Percentiles rank a stretch among this genome's conserved stretches.
Conservation (phyloP, 2,329 filamentous ascomycete species). For the Aspergillus spinulosporus region DNA sequence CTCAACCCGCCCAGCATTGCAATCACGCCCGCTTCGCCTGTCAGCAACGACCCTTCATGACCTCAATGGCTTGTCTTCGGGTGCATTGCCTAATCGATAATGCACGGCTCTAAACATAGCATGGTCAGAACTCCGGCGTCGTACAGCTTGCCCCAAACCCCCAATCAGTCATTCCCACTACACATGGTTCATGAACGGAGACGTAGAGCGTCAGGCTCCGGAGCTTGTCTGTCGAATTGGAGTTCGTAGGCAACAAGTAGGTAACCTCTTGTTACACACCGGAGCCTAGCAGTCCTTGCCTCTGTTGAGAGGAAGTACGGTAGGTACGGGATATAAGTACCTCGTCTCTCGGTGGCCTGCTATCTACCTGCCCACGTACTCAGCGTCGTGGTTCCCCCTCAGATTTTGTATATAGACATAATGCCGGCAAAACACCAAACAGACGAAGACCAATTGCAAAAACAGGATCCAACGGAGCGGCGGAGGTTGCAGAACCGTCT, state of each 20-base stretch:
- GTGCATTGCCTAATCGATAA: slow-evolving; percentile 1
- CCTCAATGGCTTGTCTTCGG: slow-evolving; percentile 1
- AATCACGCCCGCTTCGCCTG: slow-evolving; percentile 3
- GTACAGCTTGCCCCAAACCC: not conserved
- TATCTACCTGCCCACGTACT: not conserved
- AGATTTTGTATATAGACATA: not conserved
- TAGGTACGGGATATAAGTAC: slow-evolving; percentile 20
- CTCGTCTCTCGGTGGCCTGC: slow-evolving; percentile 37
- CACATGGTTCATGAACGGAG: slow-evolving; percentile 9
- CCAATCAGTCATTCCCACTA: not conserved
- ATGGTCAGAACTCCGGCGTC: slow-evolving; percentile 6
- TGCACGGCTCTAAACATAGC: slow-evolving; percentile 6
- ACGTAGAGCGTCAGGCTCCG: not conserved
- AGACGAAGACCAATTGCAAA: slow-evolving; percentile 6
- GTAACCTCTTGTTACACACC: not conserved
- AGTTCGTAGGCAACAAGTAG: not conserved
- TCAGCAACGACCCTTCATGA: slow-evolving; percentile 8
- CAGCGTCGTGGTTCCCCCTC: not conserved
- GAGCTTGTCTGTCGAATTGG: slow-evolving; percentile 3
- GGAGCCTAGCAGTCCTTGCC: not conserved
- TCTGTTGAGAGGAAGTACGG: not conserved
- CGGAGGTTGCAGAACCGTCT: slow-evolving; percentile 35
- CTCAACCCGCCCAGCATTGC: not conserved
- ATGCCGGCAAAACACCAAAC: slow-evolving; percentile 7
- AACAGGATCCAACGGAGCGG: slow-evolving; percentile 35